Percentiles rank a stretch among this genome's conserved stretches.
These are phyloP conservation scores for Lineolata rhizophorae DNA, from an alignment of 495 filamentous ascomycete genomes.

Conservation along the genomic window DNA sequence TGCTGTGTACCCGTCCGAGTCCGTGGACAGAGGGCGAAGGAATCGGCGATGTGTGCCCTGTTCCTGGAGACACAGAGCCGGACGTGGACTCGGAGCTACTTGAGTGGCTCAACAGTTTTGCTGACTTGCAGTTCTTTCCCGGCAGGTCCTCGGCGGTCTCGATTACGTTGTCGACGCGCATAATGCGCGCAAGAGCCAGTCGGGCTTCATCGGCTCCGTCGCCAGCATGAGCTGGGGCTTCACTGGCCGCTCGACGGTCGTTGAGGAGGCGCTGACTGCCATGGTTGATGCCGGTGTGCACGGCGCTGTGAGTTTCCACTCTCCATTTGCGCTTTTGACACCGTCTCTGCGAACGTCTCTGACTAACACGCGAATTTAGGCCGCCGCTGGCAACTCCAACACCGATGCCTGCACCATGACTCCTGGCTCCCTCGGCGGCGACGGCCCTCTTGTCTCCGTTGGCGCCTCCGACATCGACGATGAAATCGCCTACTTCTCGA, in stretches of 20 bases:
- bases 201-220: slow-evolving; percentile 18
- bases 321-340: no score
- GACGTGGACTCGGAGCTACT: no score
- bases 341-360: no score
- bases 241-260: no score
- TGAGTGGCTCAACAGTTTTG: no score
- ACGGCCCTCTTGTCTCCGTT: slow-evolving; percentile 15
- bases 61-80: no score
- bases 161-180: slow-evolving; percentile 18
- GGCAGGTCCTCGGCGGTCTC: slow-evolving; percentile 20
- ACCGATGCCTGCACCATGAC: slow-evolving; percentile 10
- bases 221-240: slow-evolving; percentile 22
- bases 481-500: slow-evolving; percentile 15
- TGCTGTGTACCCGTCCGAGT: no score
- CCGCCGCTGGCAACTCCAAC: slow-evolving; percentile 26
- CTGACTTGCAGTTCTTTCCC: no score
- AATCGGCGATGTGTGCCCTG: no score
- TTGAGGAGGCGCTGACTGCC: slow-evolving; percentile 15
- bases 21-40: no score
- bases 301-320: no score
- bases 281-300: slow-evolving; percentile 78
- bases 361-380: slow-evolving; percentile 28
- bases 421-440: slow-evolving; percentile 8
- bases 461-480: slow-evolving; percentile 18
- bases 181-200: slow-evolving; percentile 11